Evolutionary conservation across 805 yeast genomes (phyloP).

Genomic region (Yamadazyma sp.): DNA sequence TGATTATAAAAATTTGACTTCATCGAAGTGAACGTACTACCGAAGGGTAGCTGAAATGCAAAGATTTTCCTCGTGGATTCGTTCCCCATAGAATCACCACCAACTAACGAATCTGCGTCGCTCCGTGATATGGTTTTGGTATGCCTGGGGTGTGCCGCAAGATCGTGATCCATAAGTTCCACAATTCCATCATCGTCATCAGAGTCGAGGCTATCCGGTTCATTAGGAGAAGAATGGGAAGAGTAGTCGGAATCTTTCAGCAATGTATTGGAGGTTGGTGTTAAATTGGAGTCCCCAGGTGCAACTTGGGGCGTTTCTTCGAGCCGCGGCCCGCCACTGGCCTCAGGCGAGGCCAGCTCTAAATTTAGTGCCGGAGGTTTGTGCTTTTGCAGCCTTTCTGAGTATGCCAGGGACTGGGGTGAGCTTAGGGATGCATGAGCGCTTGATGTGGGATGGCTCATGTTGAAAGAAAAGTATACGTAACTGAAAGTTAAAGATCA

Average conservation of each 20-base stretch:
- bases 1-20: slow-evolving; percentile 20
- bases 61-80: slow-evolving; percentile 45
- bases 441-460: background rate
- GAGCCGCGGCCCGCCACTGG: background rate
- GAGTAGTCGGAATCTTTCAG: too few species aligned
- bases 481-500: background rate
- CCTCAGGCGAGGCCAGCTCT: background rate
- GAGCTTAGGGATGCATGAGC: background rate
- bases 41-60: slow-evolving; percentile 61
- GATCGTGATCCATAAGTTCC: background rate
- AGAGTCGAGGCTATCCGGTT: background rate
- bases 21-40: slow-evolving; percentile 35
- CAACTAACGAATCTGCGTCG: slow-evolving; percentile 51
- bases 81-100: slow-evolving; percentile 42
- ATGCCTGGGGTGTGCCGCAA: background rate
- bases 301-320: background rate
- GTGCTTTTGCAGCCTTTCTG: too few species aligned
- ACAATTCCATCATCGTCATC: background rate
- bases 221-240: too few species aligned
- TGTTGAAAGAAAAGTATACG: too few species aligned
- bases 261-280: too few species aligned
- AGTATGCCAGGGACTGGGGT: too few species aligned
- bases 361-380: slow-evolving; percentile 1
- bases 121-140: slow-evolving; percentile 10
- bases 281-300: too few species aligned